Base-by-base conservation (phyloP, 768 basidiomycete genomes). In the Panellus pusillus region DNA sequence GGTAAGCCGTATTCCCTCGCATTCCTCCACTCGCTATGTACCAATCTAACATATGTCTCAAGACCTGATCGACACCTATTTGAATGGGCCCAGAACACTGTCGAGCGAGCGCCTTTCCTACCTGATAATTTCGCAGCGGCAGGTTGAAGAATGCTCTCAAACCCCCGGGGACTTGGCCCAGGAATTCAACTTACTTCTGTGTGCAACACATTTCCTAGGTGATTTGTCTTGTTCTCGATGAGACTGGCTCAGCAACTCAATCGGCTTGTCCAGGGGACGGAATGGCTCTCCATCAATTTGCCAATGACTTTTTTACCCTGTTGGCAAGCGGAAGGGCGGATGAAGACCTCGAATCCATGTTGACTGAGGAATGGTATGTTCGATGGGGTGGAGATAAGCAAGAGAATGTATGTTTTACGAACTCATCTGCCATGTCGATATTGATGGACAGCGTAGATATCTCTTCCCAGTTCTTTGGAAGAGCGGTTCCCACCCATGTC, bases 251-350 rank as follows among this genome's bases (percentile, higher is more conserved):
- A 19, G 37, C 27, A 44, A 27, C 29, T 54, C 31, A 29, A 41
- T 14, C 19, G 4, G 14, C 6, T 17, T 12, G 0, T 39, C 12
- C 24, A 58, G 57, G 90, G 17, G 92, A 94, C 65, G 92, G 92
- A 18, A 91, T 92, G 85, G 87, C 90, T 1, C 75, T 93, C 15
- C 90, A 93, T 68, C 77, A 81, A 54, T 88, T 87, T 57, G 89
- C 87, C 20, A 90, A 91, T 66, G 88, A 92, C 60, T 84, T 93
- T 64, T 87, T 92, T 65, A 67, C 71, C 15, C 71, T 93, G 3
- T 72, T 92, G 37, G 84, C 79, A 0, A 63, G 73, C 35, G 44
- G 60, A 12, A 50, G 66, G 11, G 63, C 64, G 8, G 67, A 68
- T 17, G 62, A 44, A 35, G 63, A 66, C 6, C 65, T 80, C 12